phyloP scores from a whole-genome alignment of 2,329 filamentous ascomycete species.

The Paecilomyces fulvus region DNA sequence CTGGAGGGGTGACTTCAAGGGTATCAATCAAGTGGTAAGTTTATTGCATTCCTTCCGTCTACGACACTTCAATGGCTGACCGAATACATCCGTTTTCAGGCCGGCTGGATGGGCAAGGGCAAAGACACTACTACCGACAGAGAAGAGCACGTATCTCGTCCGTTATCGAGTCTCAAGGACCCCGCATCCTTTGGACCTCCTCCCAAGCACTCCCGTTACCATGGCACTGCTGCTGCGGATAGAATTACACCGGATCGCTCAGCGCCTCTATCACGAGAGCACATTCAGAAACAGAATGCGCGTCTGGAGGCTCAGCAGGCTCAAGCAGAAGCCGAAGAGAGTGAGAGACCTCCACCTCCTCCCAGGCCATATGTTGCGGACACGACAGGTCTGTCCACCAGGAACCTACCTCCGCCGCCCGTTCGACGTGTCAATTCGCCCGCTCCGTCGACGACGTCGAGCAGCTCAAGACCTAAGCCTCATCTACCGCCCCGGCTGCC shows the following conservation, averaged over 20 bases:
- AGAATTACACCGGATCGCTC: conserved; percentile 36
- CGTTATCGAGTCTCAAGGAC: conserved; percentile 64
- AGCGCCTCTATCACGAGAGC: conserved; percentile 32
- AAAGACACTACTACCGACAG: conserved; percentile 32
- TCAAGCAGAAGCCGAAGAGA: conserved; percentile 23
- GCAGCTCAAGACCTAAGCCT: conserved; percentile 39
- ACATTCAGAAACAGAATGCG: conserved; percentile 23
- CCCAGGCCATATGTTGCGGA: conserved; percentile 60
- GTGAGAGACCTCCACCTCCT: conserved; percentile 37
- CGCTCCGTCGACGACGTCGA: conserved; percentile 16
- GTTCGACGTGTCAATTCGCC: conserved; percentile 36
- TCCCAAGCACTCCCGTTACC: conserved; percentile 55
- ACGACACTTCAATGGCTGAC: conserved; percentile 10
- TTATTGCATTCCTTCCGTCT: conserved; percentile 1
- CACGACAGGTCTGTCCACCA: conserved; percentile 62
- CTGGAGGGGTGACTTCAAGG: conserved; percentile 50
- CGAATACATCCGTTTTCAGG: conserved; percentile 33
- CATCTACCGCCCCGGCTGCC: conserved; percentile 62
- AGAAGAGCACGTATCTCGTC: conserved; percentile 48
- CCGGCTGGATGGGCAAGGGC: conserved; percentile 49
- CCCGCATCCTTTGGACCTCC: conserved; percentile 72
- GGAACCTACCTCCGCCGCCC: conserved; percentile 64
- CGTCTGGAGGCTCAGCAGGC: conserved; percentile 18
- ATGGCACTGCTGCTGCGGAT: conserved; percentile 37
- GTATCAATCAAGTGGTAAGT: conserved; percentile 48